phyloP scores from a whole-genome alignment of 495 filamentous ascomycete species.

The Daldinia childiae region DNA sequence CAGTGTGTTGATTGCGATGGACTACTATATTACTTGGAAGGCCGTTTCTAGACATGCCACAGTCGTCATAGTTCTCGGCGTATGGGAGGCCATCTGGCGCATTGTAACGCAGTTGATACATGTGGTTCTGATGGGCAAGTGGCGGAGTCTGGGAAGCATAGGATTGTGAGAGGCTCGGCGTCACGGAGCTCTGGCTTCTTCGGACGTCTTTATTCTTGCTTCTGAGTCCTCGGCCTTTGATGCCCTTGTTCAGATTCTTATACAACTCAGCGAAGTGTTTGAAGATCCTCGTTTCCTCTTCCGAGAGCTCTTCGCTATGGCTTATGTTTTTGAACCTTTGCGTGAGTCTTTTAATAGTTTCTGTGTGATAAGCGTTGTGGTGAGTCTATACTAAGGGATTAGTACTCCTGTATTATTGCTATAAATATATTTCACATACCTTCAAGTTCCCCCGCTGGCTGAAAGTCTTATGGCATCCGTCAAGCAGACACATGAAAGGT shows the following conservation, averaged over 20 bases:
- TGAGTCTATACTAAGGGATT: constrained; percentile 70
- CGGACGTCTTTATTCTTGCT: constrained; percentile 58
- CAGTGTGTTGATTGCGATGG: constrained; percentile 39
- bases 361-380: constrained; percentile 89
- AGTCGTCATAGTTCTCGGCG: constrained; percentile 27
- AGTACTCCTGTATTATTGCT: constrained; percentile 1
- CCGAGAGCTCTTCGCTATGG: constrained; percentile 68
- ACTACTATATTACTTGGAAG: constrained; percentile 22
- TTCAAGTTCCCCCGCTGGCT: constrained; percentile 91
- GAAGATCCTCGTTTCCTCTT: constrained; percentile 80
- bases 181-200: constrained; percentile 23
- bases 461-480: constrained; percentile 85
- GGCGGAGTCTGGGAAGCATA: constrained; percentile 40
- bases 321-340: constrained; percentile 73
- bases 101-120: constrained; percentile 31
- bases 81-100: constrained; percentile 29
- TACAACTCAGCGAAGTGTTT: constrained; percentile 88
- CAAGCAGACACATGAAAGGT: constrained; percentile 81
- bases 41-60: constrained; percentile 25
- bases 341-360: constrained; percentile 76
- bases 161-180: constrained; percentile 16
- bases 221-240: constrained; percentile 91
- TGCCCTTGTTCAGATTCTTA: constrained; percentile 94
- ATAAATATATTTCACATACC: constrained; percentile 53
- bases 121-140: constrained; percentile 47